phyloP scores from a whole-genome alignment of 805 yeast species.

The Pichia occidentalis region DNA sequence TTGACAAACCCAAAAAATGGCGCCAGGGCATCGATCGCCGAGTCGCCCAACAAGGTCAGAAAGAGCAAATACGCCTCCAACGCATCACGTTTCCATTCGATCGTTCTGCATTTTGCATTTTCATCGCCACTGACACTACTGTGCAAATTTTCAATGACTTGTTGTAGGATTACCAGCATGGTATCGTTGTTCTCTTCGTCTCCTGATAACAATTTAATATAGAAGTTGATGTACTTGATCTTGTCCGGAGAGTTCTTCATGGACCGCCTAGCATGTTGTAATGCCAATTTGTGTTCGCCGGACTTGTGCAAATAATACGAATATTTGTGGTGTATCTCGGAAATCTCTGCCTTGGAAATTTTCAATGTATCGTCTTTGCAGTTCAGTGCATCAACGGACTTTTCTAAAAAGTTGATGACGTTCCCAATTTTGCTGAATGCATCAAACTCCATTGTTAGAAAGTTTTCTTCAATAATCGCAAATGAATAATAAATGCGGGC shows the following conservation, averaged over 20 bases:
- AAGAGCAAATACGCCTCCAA: constrained; percentile 71
- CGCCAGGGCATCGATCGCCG: constrained; percentile 40
- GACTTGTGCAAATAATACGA: constrained; percentile 42
- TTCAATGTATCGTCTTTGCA: constrained; percentile 4
- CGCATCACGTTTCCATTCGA: constrained; percentile 38
- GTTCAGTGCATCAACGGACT: constrained; percentile 13
- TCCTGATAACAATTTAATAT: constrained; percentile 57
- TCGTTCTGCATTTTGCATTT: no score
- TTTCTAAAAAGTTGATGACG: constrained; percentile 7
- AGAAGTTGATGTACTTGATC: constrained; percentile 59
- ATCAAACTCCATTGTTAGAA: constrained; percentile 8
- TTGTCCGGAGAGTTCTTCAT: constrained; percentile 48
- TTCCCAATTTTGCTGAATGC: constrained; percentile 5
- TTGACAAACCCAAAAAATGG: constrained; percentile 58
- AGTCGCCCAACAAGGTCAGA: constrained; percentile 58
- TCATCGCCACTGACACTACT: constrained; percentile 32
- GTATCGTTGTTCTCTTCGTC: constrained; percentile 40
- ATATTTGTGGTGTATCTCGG: constrained; percentile 36
- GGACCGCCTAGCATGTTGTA: constrained; percentile 39
- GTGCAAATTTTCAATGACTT: constrained; percentile 40
- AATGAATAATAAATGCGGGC: constrained; percentile 21
- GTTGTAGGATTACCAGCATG: constrained; percentile 41
- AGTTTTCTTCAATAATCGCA: constrained; percentile 20
- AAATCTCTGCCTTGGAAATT: not conserved
- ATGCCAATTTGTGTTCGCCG: constrained; percentile 37